Percentiles rank a stretch among this genome's conserved stretches.
Conservation (phyloP, 495 filamentous ascomycete species). For the Penicillium diatomitis region DNA sequence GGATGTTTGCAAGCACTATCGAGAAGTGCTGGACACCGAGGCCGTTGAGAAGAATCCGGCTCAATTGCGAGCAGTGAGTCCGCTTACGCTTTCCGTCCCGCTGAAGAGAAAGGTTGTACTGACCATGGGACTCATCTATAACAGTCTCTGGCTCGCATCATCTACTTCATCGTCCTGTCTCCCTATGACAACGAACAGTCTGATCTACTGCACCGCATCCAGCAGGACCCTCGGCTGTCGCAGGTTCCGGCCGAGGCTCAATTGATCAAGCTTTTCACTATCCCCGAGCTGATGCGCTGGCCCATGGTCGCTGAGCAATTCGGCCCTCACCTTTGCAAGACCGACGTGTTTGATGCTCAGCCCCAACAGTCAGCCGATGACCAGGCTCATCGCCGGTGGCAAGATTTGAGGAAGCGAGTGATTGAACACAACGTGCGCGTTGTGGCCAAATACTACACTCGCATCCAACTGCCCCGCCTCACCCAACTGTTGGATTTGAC, state of each 20-base stretch:
- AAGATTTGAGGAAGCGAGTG: slow-evolving; percentile 91
- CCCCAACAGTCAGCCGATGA: slow-evolving; percentile 55
- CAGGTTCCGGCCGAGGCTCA: slow-evolving; percentile 64
- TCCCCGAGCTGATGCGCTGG: slow-evolving; percentile 97
- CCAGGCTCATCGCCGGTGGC: slow-evolving; percentile 75
- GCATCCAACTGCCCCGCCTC: slow-evolving; percentile 81
- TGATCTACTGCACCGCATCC: slow-evolving; percentile 89
- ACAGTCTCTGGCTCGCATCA: slow-evolving; percentile 79
- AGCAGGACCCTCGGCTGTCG: slow-evolving; percentile 53
- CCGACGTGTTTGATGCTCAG: slow-evolving; percentile 68
- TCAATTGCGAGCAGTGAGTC: slow-evolving; percentile 71
- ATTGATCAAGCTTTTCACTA: slow-evolving; percentile 86
- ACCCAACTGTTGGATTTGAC: slow-evolving; percentile 83
- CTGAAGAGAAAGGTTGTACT: too few species aligned
- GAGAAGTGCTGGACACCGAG: slow-evolving; percentile 91
- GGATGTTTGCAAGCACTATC: slow-evolving; percentile 93
- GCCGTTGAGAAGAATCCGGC: slow-evolving; percentile 81
- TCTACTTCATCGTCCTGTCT: slow-evolving; percentile 94
- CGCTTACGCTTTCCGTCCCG: background rate
- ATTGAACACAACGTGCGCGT: slow-evolving; percentile 99
- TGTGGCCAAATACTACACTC: slow-evolving; percentile 96
- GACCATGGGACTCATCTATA: background rate
- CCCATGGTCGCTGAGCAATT: slow-evolving; percentile 80
- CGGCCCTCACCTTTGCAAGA: slow-evolving; percentile 78
- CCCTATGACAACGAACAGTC: slow-evolving; percentile 98